Evolutionary conservation across 2,329 filamentous ascomycete genomes (phyloP), one percentile per base, ranked within the genome.

Genomic region (Aspergillus sp.): DNA sequence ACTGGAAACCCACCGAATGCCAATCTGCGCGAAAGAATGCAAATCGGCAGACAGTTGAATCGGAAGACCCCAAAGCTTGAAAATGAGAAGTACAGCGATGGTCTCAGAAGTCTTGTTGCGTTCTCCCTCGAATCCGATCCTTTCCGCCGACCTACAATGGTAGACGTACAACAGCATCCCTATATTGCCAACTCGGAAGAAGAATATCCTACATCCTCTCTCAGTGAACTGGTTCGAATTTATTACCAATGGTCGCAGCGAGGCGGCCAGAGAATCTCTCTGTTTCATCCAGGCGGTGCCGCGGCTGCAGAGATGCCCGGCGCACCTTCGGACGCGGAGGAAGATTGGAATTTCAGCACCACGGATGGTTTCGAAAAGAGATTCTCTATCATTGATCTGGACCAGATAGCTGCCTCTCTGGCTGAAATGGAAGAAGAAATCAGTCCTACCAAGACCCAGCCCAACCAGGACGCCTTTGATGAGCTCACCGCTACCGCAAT

Each of bases 271-370:
- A 73, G 80, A 47, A 72, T 77, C 16, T 89, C 86, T 6, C 74
- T 89, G 0, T 88, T 87, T 71, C 82, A 85, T 61, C 81, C 82
- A 24, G 82, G 81, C 56, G 85, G 85, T 61, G 85, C 85, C 16
- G 81, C 80, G 16, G 82, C 81, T 12, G 85, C 85, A 32, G 80
- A 84, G 59, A 73, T 81, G 31, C 79, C 81, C 29, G 78, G 77
- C 39, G 66, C 69, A 12, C 75, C 78, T 26, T 24, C 55, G 9
- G 76, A 81, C 4, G 69, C 75, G 0, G 77, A 80, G 3, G 82
- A 85, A 46, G 84, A 86, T 62, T 88, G 86, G 86, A 87, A 86
- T 58, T 88, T 88, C 68, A 87, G 85, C 65, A 86, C 84, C 5
- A 87, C 85, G 2, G 84, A 85, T 63, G 82, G 84, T 14, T 87